A percentile compares a stretch with the other conserved stretches of the same genome.
These are phyloP conservation scores for Lactarius vividus DNA, from an alignment of 768 basidiomycete genomes.

Conservation along the genomic window DNA sequence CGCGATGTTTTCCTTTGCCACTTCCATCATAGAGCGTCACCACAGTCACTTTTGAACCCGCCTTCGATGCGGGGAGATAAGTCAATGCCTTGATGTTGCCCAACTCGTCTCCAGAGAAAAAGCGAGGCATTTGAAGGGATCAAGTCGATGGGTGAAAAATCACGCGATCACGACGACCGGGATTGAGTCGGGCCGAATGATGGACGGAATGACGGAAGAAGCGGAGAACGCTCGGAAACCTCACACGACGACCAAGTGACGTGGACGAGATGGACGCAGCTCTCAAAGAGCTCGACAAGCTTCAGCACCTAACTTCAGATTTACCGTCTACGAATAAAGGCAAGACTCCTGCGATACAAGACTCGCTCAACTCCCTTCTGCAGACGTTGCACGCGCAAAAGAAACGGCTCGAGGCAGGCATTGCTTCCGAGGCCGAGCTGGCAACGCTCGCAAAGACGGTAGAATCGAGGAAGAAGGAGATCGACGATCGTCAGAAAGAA, in stretches of 20 bases:
- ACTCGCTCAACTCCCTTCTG: constrained; percentile 65
- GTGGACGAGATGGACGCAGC: constrained; percentile 59
- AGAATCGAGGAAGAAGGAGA: constrained; percentile 74
- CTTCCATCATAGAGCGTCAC: constrained; percentile 38
- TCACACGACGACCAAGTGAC: neutral
- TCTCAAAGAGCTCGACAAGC: constrained; percentile 75
- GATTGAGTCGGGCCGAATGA: neutral
- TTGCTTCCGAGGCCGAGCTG: constrained; percentile 49
- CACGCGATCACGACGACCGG: neutral
- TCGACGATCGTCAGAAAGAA: constrained; percentile 88
- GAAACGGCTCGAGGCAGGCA: constrained; percentile 48
- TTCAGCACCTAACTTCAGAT: constrained; percentile 58
- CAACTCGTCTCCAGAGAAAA: constrained; percentile 75
- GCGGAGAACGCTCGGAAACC: neutral
- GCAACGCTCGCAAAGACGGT: constrained; percentile 53
- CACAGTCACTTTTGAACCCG: constrained; percentile 37
- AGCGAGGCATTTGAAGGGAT: constrained; percentile 53
- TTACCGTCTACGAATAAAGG: constrained; percentile 42
- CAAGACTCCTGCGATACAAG: constrained; percentile 52
- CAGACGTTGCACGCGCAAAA: constrained; percentile 55
- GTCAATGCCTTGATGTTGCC: constrained; percentile 67
- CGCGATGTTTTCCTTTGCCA: constrained; percentile 35
- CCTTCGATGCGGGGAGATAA: constrained; percentile 37
- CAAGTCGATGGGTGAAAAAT: neutral
- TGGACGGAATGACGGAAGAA: neutral